Evolutionary conservation across 2,329 filamentous ascomycete species (phyloP).

Genomic region (Corynespora cassiicola): DNA sequence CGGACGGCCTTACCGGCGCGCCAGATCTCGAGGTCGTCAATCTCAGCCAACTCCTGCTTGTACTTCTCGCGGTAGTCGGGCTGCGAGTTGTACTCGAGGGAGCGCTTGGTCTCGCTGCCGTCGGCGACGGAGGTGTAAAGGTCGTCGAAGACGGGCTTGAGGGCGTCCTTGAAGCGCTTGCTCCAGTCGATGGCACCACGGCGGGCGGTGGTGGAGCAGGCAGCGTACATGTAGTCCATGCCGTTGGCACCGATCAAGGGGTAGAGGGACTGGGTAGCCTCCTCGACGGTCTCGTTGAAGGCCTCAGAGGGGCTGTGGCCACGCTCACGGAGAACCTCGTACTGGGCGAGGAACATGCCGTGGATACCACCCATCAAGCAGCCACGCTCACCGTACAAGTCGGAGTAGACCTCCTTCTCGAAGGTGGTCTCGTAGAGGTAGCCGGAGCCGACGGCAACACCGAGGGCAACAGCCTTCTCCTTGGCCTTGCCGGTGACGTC

Average conservation of each 20-base stretch:
- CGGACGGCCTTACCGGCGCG: slow-evolving; percentile 96
- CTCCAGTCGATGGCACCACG: slow-evolving; percentile 99
- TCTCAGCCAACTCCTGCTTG: slow-evolving; percentile 98
- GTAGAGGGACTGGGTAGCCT: slow-evolving; percentile 98
- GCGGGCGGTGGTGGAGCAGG: slow-evolving; percentile 97
- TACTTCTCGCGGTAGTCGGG: slow-evolving; percentile 96
- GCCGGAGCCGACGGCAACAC: slow-evolving; percentile 94
- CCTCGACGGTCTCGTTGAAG: slow-evolving; percentile 99
- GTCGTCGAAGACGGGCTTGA: slow-evolving; percentile 98
- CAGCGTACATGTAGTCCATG: slow-evolving; percentile 99
- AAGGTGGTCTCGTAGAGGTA: slow-evolving; percentile 99
- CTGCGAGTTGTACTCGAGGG: slow-evolving; percentile 96
- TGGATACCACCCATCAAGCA: slow-evolving; percentile 99
- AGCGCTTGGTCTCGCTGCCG: slow-evolving; percentile 93
- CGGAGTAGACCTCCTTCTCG: slow-evolving; percentile 99
- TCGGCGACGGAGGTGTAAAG: slow-evolving; percentile 93
- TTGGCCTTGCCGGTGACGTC: slow-evolving; percentile 97
- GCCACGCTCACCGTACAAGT: slow-evolving; percentile 99
- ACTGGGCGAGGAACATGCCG: slow-evolving; percentile 99
- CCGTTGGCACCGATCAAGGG: slow-evolving; percentile 96
- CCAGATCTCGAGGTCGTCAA: slow-evolving; percentile 98
- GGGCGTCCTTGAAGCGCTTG: slow-evolving; percentile 92
- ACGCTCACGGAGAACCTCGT: slow-evolving; percentile 98
- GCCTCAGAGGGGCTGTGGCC: slow-evolving; percentile 97
- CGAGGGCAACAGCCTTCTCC: slow-evolving; percentile 96